Conservation (phyloP, 2,329 filamentous ascomycete species). For the Teratosphaeria nubilosa region DNA sequence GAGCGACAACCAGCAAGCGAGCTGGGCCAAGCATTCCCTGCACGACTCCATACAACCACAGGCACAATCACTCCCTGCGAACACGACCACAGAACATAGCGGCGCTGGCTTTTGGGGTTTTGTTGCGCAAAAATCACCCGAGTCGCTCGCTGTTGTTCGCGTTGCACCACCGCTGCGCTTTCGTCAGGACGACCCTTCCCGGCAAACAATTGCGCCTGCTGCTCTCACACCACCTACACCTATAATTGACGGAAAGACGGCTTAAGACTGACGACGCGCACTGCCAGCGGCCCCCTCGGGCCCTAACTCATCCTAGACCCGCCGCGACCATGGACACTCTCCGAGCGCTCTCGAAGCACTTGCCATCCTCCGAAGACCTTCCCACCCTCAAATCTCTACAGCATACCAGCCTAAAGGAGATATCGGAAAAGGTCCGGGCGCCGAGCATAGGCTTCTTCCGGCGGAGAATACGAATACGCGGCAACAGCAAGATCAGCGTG, state of each 20-base stretch:
- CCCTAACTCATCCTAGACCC: slow-evolving; percentile 9
- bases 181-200: neutral
- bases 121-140: slow-evolving; percentile 1
- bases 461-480: slow-evolving; percentile 75
- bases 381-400: slow-evolving; percentile 35
- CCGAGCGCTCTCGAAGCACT: slow-evolving; percentile 34
- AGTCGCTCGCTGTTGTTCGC: slow-evolving; percentile 5
- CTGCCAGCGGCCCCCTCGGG: slow-evolving; percentile 3
- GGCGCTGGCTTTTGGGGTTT: neutral
- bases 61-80: neutral
- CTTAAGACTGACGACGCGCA: slow-evolving; percentile 2
- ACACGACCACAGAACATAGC: neutral
- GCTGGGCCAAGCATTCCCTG: neutral
- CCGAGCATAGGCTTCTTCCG: slow-evolving; percentile 68
- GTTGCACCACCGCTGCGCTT: neutral
- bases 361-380: slow-evolving; percentile 34
- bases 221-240: neutral
- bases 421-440: slow-evolving; percentile 8
- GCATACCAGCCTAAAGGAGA: slow-evolving; percentile 15
- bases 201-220: neutral
- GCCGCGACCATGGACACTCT: slow-evolving; percentile 31
- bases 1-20: neutral
- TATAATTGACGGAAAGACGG: neutral
- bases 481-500: slow-evolving; percentile 86
- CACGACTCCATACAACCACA: neutral